phyloP scores from a whole-genome alignment of 2,329 filamentous ascomycete genomes.

The Ophiognomonia clavigignenti-juglandacearum region DNA sequence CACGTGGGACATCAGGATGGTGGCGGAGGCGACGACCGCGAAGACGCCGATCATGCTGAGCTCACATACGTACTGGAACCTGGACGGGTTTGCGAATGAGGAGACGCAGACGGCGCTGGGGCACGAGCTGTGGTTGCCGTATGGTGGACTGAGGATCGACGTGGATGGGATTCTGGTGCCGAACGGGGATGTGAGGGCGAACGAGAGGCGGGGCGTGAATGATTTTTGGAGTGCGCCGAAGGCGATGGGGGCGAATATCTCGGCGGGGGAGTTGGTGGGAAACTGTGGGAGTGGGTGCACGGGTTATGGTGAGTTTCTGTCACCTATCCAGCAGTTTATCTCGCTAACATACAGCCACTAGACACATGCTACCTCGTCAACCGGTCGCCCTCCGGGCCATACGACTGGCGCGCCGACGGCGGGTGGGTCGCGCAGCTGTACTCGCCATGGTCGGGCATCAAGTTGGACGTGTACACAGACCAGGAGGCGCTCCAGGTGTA shows the following conservation, averaged over 20 bases:
- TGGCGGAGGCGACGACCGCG: slow-evolving; percentile 65
- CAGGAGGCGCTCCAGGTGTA: slow-evolving; percentile 89
- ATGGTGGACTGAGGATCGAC: slow-evolving; percentile 63
- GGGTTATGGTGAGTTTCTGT: slow-evolving; percentile 65
- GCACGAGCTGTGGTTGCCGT: slow-evolving; percentile 69
- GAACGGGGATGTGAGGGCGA: slow-evolving; percentile 69
- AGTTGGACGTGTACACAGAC: slow-evolving; percentile 74
- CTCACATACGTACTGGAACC: slow-evolving; percentile 73
- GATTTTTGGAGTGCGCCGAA: slow-evolving; percentile 82
- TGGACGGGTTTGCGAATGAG: slow-evolving; percentile 73
- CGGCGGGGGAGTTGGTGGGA: slow-evolving; percentile 54
- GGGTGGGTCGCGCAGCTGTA: slow-evolving; percentile 62
- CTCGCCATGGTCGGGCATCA: slow-evolving; percentile 75
- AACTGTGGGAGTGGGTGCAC: slow-evolving; percentile 81
- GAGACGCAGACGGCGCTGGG: slow-evolving; percentile 61
- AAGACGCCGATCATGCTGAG: slow-evolving; percentile 81
- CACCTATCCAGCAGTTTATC: no score
- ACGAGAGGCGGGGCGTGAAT: slow-evolving; percentile 62
- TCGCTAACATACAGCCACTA: slow-evolving; percentile 21
- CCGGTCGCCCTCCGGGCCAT: slow-evolving; percentile 50
- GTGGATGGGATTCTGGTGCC: slow-evolving; percentile 70
- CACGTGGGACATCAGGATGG: slow-evolving; percentile 70
- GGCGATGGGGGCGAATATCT: slow-evolving; percentile 67
- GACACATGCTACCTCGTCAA: slow-evolving; percentile 68
- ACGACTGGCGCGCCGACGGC: slow-evolving; percentile 56